Percentiles rank a stretch among this genome's conserved stretches.
Conservation (phyloP, 1,139 yeast genomes). For the Hansenula lynferdii region DNA sequence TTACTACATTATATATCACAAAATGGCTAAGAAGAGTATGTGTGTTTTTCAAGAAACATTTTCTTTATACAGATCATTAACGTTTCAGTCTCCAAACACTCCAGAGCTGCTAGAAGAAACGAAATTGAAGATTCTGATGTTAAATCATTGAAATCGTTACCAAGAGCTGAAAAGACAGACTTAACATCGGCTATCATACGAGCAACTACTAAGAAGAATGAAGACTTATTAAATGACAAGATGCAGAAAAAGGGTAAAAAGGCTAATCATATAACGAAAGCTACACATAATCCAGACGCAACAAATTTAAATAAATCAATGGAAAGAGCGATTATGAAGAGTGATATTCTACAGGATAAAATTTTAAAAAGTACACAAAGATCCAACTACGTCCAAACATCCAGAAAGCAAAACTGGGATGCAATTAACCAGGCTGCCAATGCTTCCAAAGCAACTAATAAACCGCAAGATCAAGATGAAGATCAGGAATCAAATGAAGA, state of each 20-base stretch:
- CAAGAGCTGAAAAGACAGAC: constrained; percentile 55
- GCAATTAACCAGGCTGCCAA: constrained; percentile 47
- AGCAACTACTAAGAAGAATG: constrained; percentile 61
- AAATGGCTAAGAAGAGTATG: constrained; percentile 3
- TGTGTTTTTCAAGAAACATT: no score
- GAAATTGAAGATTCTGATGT: constrained; percentile 42
- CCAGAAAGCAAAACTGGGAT: constrained; percentile 74
- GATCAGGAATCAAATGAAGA: no score
- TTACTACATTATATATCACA: neutral
- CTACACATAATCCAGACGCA: constrained; percentile 28
- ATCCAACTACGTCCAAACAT: constrained; percentile 53
- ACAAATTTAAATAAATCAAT: constrained; percentile 32
- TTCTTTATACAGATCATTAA: no score
- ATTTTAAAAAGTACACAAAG: constrained; percentile 60
- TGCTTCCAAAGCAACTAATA: constrained; percentile 3
- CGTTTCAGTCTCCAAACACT: constrained; percentile 52
- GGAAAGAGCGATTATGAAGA: constrained; percentile 47
- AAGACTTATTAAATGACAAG: constrained; percentile 53
- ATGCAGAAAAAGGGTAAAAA: constrained; percentile 39
- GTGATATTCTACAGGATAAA: constrained; percentile 54
- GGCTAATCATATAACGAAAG: constrained; percentile 24
- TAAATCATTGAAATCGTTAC: constrained; percentile 43
- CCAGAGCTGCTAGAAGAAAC: constrained; percentile 77
- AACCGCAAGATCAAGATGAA: constrained; percentile 15
- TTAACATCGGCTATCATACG: constrained; percentile 61